Base-by-base conservation (phyloP, 176 grass and related monocot genomes). In the Carex littledalei region DNA sequence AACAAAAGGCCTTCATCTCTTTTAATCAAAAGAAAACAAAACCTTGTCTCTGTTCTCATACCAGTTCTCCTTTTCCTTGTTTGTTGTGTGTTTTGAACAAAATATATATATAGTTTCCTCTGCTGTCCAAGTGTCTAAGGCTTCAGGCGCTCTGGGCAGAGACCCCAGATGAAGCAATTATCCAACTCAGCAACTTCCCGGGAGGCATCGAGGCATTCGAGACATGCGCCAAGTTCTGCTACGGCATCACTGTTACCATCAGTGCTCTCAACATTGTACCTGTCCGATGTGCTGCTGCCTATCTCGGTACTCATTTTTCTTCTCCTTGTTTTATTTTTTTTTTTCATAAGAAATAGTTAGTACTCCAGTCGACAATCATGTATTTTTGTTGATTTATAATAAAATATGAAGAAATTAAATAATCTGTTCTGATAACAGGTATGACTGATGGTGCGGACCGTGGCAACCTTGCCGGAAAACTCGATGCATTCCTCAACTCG, bases 171-270 rank as follows among this genome's bases (percentile, higher is more conserved):
- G 59, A 82, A 32, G 81, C 87, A 0, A 66, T 82, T 45, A 84
- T 99, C 67, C 84, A 88, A 70, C 91, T 99, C 11, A 78, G 80
- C 50, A 91, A 87, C 0, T 87, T 99, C 77, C 91, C 93, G 0
- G 93, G 93, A 49, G 93, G 91, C 70, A 71, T 76, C 12, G 93
- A 99, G 54, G 93, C 93, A 53, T 99, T 99, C 62, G 97, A 99
- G 86, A 76, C 77, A 14, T 99, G 97, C 63, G 90, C 97, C 62
- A 99, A 99, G 87, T 99, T 91, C 63, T 99, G 97, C 84, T 99
- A 99, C 41, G 97, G 93, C 67, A 96, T 99, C 68, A 86, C 93
- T 31, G 60, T 99, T 58, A 94, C 97, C 1, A 89, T 99, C 81
- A 99, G 93, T 85, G 88, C 97, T 31, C 90, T 89, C 43, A 96